Evolutionary conservation across 73 alveolate genomes (phyloP), one percentile per base, ranked within the genome.

Genomic region (Tetrahymena elliotti): DNA sequence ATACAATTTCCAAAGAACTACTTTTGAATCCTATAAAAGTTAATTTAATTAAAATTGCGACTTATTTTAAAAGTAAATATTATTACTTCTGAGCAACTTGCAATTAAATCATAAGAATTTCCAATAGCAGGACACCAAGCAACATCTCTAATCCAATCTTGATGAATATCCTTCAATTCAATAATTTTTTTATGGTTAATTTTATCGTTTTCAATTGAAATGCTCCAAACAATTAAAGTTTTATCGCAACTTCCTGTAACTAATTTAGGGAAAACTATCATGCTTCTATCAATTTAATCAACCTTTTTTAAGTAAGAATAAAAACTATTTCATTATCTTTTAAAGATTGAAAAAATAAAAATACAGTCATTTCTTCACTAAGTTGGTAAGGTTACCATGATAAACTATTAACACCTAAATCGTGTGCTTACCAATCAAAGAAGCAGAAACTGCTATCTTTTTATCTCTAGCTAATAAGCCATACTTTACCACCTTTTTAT

Each of bases 121-220:
- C 98, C 98, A n/a, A 93, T 41, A 92, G 95, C 95, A 37, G 94
- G 88, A 84, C 95, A 95, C 98, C 98, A 96, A 12, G 98, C 97
- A 31, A 96, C 98, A 38, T 96, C 98, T 54, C 98, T 84, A 53
- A 96, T 95, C 98, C 98, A 96, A 54, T 83, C 96, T 35, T 96
- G 95, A 94, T 83, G 95, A 33, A 52, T 84, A 34, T 38, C 94
- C 37, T 94, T 52, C 38, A 68, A 68, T n/a, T 68, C 88, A 27
- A 68, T 68, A 2, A 68, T 68, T 68, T 68, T 68, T 68, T 68
- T 68, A 11, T 6, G n/a, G 36, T 68, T 68, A 22, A 68, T 22
- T 68, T 68, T 68, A 68, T 68, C 88, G n/a, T 68, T 68, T 68
- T 68, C 88, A 27, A 68, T 68, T 27, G 88, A n/a, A 24, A 68